Evolutionary conservation across 345 rosid species (phyloP).

Genomic region (Garcia nutans): DNA sequence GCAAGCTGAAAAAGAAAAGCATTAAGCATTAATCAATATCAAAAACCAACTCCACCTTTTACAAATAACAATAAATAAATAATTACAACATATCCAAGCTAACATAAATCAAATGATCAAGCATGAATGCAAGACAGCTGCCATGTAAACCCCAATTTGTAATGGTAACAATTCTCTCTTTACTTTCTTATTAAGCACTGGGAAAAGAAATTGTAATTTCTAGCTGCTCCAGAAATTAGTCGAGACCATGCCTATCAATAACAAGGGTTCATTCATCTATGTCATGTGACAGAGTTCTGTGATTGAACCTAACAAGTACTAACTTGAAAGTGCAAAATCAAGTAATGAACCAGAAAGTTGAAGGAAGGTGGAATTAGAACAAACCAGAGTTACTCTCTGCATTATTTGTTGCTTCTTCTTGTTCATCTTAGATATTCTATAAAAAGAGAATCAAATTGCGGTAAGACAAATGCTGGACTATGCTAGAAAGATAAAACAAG

Average conservation of each 20-base stretch:
- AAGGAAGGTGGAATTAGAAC: slow-evolving; percentile 29
- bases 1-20: slow-evolving; percentile 51
- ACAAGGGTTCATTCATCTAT: neutral
- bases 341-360: slow-evolving; percentile 2
- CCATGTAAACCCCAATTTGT: neutral
- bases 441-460: slow-evolving; percentile 20
- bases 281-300: neutral
- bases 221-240: neutral
- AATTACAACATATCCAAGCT: neutral
- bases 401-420: slow-evolving; percentile 74
- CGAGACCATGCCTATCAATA: neutral
- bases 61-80: neutral
- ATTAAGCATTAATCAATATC: neutral
- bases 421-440: slow-evolving; percentile 59
- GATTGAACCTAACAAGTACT: neutral
- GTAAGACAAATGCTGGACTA: slow-evolving; percentile 9
- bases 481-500: slow-evolving; percentile 10
- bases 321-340: neutral
- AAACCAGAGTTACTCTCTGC: slow-evolving; percentile 70
- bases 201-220: neutral
- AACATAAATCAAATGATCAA: neutral
- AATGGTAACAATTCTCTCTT: no score
- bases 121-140: neutral
- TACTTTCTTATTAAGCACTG: no score
- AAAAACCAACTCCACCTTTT: neutral